These are phyloP conservation scores for Rhododendron vialii DNA, from an alignment of 148 eudicot genomes.

Conservation along the genomic window DNA sequence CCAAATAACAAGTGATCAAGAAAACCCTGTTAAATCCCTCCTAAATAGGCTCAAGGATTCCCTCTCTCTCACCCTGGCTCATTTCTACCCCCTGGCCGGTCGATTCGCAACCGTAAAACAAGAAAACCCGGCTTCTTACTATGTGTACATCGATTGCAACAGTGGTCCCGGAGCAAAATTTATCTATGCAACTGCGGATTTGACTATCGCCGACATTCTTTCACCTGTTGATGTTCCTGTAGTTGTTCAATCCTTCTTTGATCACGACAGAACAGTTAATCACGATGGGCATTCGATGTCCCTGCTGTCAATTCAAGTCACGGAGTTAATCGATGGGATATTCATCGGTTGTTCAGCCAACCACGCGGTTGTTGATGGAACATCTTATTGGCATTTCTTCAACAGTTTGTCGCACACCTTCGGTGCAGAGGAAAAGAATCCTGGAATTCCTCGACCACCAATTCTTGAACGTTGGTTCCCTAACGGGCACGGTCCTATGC, in stretches of 20 bases:
- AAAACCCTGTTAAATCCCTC: not conserved
- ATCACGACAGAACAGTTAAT: slow-evolving; percentile 15
- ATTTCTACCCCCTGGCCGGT: slow-evolving; percentile 24
- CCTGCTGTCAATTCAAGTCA: slow-evolving; percentile 24
- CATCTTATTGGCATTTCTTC: slow-evolving; percentile 28
- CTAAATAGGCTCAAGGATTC: not conserved
- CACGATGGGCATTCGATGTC: slow-evolving; percentile 26
- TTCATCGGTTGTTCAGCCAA: slow-evolving; percentile 26
- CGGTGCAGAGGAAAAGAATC: not conserved
- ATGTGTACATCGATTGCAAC: slow-evolving; percentile 16
- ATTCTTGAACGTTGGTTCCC: slow-evolving; percentile 19
- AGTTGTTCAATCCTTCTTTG: slow-evolving; percentile 23
- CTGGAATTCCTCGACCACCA: slow-evolving; percentile 13
- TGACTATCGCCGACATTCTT: slow-evolving; percentile 13
- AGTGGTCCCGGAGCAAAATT: slow-evolving; percentile 28
- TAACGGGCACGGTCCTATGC: slow-evolving; percentile 14
- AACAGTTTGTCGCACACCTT: slow-evolving; percentile 11
- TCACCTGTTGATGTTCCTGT: slow-evolving; percentile 14
- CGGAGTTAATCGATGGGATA: slow-evolving; percentile 24
- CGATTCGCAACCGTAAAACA: slow-evolving; percentile 13
- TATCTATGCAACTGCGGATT: slow-evolving; percentile 14
- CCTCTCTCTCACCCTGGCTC: slow-evolving; percentile 20
- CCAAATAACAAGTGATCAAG: not conserved
- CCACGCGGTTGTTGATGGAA: slow-evolving; percentile 1
- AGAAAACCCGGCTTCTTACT: not conserved